Base-by-base conservation (phyloP, 148 eudicot species). In the Rhododendron vialii region DNA sequence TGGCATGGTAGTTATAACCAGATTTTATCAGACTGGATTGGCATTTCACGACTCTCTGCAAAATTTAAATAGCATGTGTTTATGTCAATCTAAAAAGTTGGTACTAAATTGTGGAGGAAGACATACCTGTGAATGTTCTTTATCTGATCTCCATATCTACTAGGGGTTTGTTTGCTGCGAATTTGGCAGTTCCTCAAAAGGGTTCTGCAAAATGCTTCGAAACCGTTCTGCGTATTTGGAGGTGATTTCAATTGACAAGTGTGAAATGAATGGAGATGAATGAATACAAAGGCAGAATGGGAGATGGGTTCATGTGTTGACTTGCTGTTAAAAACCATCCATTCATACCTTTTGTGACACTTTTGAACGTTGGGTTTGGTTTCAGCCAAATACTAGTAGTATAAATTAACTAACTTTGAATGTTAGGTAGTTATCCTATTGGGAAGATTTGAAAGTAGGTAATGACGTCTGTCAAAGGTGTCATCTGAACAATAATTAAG, bases 321-420 rank as follows among this genome's bases (percentile, higher is more conserved):
- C 67, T 30, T n/a, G n/a, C 45, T 53, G 83, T 33, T 53, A 9
- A 17, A n/a, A 20, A n/a, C 65, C 67, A 28, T 50, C 22, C 82
- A 17, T 80, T 24, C 50, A 22, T 50, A 10, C 3, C 18, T 13
- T 15, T 51, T 51, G 51, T 51, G 83, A 61, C 28, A 81, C 63
- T 81, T 81, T 53, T 30, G 83, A 81, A 53, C 24, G 67, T 81
- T 81, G 55, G 83, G 67, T 81, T 81, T 53, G 43, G 45, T 3
- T 47, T 45, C 13, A 38, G 80, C 80, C 51, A 78, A 78, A 78
- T 77, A 12, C 17, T 51, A 13, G 14, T 51, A 3, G 14, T 1
- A 14, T n/a, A 3, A 24, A 22, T 13, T 18, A 78, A 43, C 28
- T 0, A n/a, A 43, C 33, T 78, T 78, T 45, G 57, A 47, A 12